These are phyloP conservation scores for Pyrus communis DNA, from an alignment of 306 rosid genomes.

Conservation along the genomic window DNA sequence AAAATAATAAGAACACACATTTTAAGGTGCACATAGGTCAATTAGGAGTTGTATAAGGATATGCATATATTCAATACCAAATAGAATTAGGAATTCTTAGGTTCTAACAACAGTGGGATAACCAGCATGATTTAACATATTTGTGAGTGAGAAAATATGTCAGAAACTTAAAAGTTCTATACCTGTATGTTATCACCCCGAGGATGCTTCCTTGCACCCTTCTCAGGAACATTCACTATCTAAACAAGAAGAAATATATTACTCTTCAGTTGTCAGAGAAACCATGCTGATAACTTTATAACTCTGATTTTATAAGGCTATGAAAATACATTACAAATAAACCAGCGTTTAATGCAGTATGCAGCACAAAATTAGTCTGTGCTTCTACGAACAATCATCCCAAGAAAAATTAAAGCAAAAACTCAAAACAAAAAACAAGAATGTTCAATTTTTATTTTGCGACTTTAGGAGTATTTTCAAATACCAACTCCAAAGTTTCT, in stretches of 20 bases:
- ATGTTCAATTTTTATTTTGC: background rate
- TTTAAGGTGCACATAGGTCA: background rate
- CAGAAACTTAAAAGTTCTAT: background rate
- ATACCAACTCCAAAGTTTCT: background rate
- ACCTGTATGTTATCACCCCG: constrained; percentile 98
- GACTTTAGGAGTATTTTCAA: background rate
- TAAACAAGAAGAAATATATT: constrained; percentile 43
- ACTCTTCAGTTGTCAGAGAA: constrained; percentile 23
- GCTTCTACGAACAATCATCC: background rate
- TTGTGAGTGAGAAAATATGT: background rate
- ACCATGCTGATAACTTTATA: constrained; percentile 8
- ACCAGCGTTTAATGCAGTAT: background rate
- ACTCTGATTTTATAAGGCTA: background rate
- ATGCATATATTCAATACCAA: background rate
- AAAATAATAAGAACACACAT: background rate
- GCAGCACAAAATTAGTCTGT: background rate
- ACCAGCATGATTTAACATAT: background rate
- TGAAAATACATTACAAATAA: background rate
- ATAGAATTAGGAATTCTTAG: background rate
- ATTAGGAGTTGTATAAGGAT: background rate
- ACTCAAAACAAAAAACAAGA: background rate
- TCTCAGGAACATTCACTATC: constrained; percentile 98
- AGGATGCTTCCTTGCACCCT: constrained; percentile 93
- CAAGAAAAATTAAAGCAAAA: background rate
- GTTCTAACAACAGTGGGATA: background rate